These are phyloP conservation scores for Corymbia calophylla DNA, from an alignment of 441 rosid species.

Conservation along the genomic window DNA sequence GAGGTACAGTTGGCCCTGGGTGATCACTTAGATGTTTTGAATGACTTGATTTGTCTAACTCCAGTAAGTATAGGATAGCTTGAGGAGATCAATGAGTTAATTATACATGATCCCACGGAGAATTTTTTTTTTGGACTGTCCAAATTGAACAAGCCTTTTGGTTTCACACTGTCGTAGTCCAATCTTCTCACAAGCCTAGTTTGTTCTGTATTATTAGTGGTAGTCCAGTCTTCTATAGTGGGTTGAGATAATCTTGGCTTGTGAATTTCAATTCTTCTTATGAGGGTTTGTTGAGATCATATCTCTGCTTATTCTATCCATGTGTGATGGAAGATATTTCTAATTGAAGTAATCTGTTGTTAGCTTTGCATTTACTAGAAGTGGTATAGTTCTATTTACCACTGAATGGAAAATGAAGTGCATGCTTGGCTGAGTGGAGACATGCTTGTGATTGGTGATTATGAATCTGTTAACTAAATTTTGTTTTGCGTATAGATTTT, in stretches of 20 bases:
- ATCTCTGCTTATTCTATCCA: background rate
- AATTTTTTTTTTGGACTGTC: background rate
- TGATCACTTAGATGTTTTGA: background rate
- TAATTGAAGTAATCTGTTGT: background rate
- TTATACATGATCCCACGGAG: background rate
- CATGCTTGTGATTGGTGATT: background rate
- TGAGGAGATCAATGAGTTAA: background rate
- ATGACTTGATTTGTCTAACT: background rate
- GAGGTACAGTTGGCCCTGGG: background rate
- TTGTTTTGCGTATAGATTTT: background rate
- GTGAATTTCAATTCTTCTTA: background rate
- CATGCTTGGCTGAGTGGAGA: background rate
- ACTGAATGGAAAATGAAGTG: background rate
- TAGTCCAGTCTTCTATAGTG: background rate
- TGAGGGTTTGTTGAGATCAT: background rate
- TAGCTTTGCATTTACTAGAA: background rate
- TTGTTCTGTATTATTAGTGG: background rate
- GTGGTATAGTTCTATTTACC: background rate
- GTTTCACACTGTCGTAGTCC: background rate
- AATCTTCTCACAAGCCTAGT: background rate
- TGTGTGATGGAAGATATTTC: background rate
- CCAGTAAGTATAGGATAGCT: background rate
- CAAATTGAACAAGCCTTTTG: background rate
- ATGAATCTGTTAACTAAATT: background rate
- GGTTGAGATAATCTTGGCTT: background rate